Conservation (phyloP, 148 eudicot genomes). For the Camellia granthamiana region DNA sequence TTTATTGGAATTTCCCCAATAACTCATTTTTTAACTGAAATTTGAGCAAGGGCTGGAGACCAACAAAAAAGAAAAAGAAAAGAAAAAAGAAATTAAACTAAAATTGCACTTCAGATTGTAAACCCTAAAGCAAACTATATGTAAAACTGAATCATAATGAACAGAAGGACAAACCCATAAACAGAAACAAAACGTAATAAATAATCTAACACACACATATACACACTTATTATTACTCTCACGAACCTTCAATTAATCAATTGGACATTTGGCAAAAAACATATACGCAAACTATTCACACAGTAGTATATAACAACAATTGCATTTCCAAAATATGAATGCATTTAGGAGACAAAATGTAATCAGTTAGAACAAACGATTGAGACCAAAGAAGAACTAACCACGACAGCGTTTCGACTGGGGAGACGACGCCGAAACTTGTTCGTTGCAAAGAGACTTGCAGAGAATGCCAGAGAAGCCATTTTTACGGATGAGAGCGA, state of each 20-base stretch:
- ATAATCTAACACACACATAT: background rate
- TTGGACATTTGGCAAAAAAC: background rate
- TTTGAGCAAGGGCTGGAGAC: too few species aligned
- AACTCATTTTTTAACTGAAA: too few species aligned
- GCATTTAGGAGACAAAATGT: background rate
- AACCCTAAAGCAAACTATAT: background rate
- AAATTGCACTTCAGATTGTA: background rate
- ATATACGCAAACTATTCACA: background rate
- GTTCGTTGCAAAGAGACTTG: slow-evolving; percentile 16
- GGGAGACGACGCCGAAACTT: slow-evolving; percentile 10
- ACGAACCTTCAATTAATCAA: background rate
- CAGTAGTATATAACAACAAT: background rate
- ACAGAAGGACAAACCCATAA: background rate
- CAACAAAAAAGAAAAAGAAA: too few species aligned
- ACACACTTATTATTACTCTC: background rate
- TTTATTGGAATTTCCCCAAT: too few species aligned
- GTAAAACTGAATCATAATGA: background rate
- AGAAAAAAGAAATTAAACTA: background rate
- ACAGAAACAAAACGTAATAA: background rate
- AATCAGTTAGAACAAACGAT: background rate
- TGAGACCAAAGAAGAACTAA: slow-evolving; percentile 13
- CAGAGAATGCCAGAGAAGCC: slow-evolving; percentile 27
- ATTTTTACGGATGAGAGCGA: background rate
- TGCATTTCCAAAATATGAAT: background rate
- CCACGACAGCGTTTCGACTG: slow-evolving; percentile 12